Evolutionary conservation across 768 basidiomycete species (phyloP), one percentile per base, ranked within the genome.

Genomic region (Termitomyces sp.): DNA sequence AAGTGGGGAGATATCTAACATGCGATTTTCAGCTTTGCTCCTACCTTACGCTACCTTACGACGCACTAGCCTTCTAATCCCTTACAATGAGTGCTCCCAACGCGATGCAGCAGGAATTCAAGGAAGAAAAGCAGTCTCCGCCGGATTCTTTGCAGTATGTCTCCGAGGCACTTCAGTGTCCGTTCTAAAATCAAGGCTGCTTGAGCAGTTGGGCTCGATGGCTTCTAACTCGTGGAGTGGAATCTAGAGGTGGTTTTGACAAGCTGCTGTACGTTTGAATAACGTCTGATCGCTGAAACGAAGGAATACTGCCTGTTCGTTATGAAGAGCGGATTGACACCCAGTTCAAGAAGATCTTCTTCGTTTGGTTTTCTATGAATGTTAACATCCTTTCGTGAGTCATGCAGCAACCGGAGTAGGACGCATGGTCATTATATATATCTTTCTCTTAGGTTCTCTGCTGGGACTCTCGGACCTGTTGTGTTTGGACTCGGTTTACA

Each of bases 351-450:
- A 88, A 88, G 62, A 77, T 88, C 27, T 90, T 90, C 74, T 89
- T 90, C 70, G 76, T 89, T 9, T 91, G 86, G 85, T 85, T 90
- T 65, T 82, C 88, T 0, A 77, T 81, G 58, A 89, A 89, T 69
- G 74, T 82, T 67, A 89, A 90, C 63, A 84, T 90, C 49, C 75
- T 90, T 47, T 77, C 79, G 73, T 79, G 64, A 60, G 76, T 66
- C 18, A 46, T 34, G 36, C 2, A 6, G 10, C 18, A 3, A 12
- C 27, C 5, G 9, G 29, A 5, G 34, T 14, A 5, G 37, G 16
- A 4, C 13, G 7, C 42, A 13, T 27, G 31, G 27, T 10, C 18
- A n/a, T n/a, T n/a, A n/a, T 10, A 47, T 20, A 1, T 47, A 8
- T 18, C 3, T 36, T 5, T 27, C 0, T 29, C 12, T 29, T 13